Evolutionary conservation across 129 eudicot species (phyloP), one percentile per base, ranked within the genome.

Genomic region (Ambrosia trifida): DNA sequence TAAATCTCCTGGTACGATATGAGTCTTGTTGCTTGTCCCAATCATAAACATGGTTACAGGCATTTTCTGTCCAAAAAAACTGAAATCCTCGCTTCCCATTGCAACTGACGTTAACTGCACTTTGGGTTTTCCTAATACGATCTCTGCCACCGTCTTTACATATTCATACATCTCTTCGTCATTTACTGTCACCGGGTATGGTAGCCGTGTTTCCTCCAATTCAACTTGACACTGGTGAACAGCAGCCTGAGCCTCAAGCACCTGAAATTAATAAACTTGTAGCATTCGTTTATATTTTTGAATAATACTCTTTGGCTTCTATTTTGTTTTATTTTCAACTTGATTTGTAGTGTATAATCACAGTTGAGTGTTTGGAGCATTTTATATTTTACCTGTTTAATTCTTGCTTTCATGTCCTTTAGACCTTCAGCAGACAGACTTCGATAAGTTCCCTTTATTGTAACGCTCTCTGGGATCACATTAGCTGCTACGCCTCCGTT

Each of bases 371-470:
- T 7, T 38, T 38, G 43, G 43, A 38, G 9, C 9, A 4, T 38
- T 7, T 38, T 38, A 35, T 7, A 4, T 47, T 47, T 63, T 81
- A 91, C 97, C 96, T 87, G 87, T 78, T 82, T 93, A 61, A 93
- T 87, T 81, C 89, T 80, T 72, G 61, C 77, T 76, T 81, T 81
- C 3, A 78, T 68, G 76, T 87, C 78, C n/a, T 49, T 0, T 8
- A 87, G 75, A 56, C 98, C 88, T 75, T 89, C 80, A 54, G 83
- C 20, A 43, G 85, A 83, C 82, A 83, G 14, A 75, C 88, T 89
- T 50, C 98, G 72, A 47, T 79, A 93, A 19, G 98, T 85, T 32
- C 98, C 98, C 35, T 95, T 95, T 53, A 93, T 77, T 57, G 74
- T 72, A 24, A 87, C 94, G 49, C 75, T 83, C 59, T 87, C 88